Conservation (phyloP, 108 stramenopile genomes). For the Bacterosira constricta region DNA sequence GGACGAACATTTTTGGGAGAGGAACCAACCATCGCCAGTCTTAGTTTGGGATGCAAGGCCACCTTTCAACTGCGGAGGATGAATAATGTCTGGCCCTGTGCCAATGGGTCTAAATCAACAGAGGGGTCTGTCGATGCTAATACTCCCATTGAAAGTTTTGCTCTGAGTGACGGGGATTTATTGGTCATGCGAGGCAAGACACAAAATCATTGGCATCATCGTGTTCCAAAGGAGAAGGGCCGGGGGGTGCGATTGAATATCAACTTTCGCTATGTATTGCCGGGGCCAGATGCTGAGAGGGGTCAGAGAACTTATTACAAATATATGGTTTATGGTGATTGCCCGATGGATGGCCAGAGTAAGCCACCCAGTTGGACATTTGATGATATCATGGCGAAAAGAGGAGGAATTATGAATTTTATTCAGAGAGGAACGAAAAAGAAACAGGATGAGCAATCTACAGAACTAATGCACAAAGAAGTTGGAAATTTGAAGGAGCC, state of each 20-base stretch:
- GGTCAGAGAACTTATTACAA: conserved; percentile 40
- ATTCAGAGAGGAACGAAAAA: too few relatives aligned
- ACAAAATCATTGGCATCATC: conserved; percentile 43
- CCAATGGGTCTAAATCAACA: neutral
- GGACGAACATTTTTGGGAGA: conserved; percentile 33
- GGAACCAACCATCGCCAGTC: conserved; percentile 30
- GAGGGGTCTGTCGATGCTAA: conserved; percentile 10
- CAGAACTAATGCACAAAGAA: too few relatives aligned
- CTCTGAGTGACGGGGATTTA: conserved; percentile 14
- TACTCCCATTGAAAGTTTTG: conserved; percentile 7
- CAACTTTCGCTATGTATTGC: conserved; percentile 35
- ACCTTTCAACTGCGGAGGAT: conserved; percentile 36
- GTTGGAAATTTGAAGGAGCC: too few relatives aligned
- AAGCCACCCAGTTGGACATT: conserved; percentile 12
- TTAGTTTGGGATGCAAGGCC: conserved; percentile 21
- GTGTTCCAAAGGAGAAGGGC: conserved; percentile 30
- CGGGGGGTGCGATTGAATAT: conserved; percentile 25
- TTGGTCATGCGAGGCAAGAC: conserved; percentile 34
- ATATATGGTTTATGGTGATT: conserved; percentile 42
- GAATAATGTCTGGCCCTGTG: conserved; percentile 31
- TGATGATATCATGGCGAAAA: conserved; percentile 13
- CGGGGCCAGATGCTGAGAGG: conserved; percentile 8
- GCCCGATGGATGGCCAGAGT: conserved; percentile 8
- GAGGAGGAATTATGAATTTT: conserved; percentile 26
- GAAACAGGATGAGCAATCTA: too few relatives aligned